Evolutionary conservation across 345 rosid species (phyloP), one percentile per base, ranked within the genome.

Genomic region (Rhodomyrtus tomentosa): DNA sequence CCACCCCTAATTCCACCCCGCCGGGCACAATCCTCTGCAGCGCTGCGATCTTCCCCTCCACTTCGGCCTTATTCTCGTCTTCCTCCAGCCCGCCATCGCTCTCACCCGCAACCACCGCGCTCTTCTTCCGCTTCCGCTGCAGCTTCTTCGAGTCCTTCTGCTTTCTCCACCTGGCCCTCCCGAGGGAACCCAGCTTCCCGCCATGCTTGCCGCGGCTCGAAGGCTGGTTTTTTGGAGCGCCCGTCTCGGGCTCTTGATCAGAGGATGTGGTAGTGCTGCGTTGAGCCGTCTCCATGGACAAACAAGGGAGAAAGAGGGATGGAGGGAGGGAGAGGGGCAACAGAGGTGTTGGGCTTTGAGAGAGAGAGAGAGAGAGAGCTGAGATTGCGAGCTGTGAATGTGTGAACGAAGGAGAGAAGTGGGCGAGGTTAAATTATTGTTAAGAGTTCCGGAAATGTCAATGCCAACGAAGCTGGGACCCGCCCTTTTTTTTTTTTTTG

Each of bases 1-100:
- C 97, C 14, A 86, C 89, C 15, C 91, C 94, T 27, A 94, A 91
- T 24, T 86, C 84, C n/a, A 89, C 92, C 7, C 96, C 96, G 45
- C 96, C 98, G 0, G 98, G 98, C 27, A 94, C 92, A 48, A 93
- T 92, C 91, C 88, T 94, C 91, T 93, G 96, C 91, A 94, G 88
- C 82, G 93, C 92, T 85, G 49, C 86, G 45, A 94, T 92, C 92
- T 91, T 94, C 36, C 80, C 89, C 50, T 91, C 95, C 45, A 93
- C 93, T 72, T 54, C 90, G 29, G 85, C 85, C 36, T 89, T 89
- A 1, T 86, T 91, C 1, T 84, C 91, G 1, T 86, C 92, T 4
- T 89, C 92, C 1, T 85, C 90, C 8, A 36, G 25, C 45, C 25
- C 45, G 25, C 45, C 45, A 18, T 36, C 13, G 45, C 15, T 40